A percentile compares a stretch with the other conserved stretches of the same genome.
Evolutionary conservation across 371 early-diverging fungal genomes (phyloP).

Genomic region (Mortierella sp.): DNA sequence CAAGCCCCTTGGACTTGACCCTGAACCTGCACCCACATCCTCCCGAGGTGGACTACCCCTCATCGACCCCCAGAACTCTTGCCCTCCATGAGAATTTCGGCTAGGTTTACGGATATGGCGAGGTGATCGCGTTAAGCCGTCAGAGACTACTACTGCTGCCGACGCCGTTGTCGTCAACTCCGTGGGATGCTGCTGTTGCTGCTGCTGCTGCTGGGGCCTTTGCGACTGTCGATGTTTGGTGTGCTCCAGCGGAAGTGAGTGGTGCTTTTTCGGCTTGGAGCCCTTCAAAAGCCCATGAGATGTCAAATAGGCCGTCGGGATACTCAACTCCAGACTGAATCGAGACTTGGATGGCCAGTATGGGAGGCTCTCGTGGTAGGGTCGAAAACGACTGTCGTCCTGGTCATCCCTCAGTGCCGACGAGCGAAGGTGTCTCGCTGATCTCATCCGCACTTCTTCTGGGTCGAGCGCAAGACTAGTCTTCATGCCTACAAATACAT

Average conservation of each 20-base stretch:
- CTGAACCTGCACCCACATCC: neutral
- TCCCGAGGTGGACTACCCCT: neutral
- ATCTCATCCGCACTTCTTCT: constrained; percentile 35
- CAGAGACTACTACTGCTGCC: neutral
- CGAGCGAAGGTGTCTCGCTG: constrained; percentile 26
- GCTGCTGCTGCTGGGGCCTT: neutral
- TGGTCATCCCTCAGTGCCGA: constrained; percentile 4
- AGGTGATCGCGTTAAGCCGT: neutral
- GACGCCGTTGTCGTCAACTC: neutral
- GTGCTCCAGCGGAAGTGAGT: neutral
- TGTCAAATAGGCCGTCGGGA: constrained; percentile 48
- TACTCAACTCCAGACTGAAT: constrained; percentile 44
- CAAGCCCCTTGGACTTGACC: constrained; percentile 2
- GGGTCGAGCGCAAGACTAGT: constrained; percentile 52
- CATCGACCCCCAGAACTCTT: neutral
- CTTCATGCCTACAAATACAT: constrained; percentile 40
- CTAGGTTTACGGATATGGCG: neutral
- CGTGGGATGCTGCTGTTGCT: neutral
- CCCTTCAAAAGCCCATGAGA: constrained; percentile 40
- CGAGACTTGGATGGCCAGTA: constrained; percentile 52
- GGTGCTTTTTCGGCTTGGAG: constrained; percentile 17
- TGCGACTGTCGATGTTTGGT: neutral
- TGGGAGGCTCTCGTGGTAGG: constrained; percentile 29
- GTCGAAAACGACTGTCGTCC: neutral
- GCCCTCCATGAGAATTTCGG: neutral